Evolutionary conservation across 345 rosid genomes (phyloP).

Genomic region (Heritiera littoralis): DNA sequence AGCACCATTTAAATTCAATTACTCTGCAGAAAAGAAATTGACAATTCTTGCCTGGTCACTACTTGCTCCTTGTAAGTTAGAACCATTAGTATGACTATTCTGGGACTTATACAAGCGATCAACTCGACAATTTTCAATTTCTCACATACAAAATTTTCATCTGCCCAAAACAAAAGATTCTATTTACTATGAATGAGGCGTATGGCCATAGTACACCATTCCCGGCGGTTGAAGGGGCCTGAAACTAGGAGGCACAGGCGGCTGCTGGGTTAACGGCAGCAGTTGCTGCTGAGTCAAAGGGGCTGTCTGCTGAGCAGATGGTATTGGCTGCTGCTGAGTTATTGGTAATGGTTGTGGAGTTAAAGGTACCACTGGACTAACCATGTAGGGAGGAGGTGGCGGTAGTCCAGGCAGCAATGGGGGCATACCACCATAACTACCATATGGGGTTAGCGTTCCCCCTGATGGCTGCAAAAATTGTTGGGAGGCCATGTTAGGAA

Average conservation of each 20-base stretch:
- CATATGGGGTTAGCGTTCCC: constrained; percentile 46
- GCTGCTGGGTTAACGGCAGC: constrained; percentile 4
- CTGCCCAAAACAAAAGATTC: constrained; percentile 23
- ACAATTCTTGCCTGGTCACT: background rate
- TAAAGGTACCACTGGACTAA: constrained; percentile 52
- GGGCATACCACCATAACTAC: constrained; percentile 58
- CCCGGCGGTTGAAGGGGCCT: constrained; percentile 74
- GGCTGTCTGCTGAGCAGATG: constrained; percentile 31
- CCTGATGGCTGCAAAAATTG: constrained; percentile 64
- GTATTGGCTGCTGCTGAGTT: constrained; percentile 45
- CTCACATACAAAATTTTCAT: constrained; percentile 16
- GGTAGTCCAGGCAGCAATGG: constrained; percentile 63
- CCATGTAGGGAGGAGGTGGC: constrained; percentile 47
- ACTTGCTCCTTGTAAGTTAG: constrained; percentile 1
- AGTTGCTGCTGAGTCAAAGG: constrained; percentile 39
- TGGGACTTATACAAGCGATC: constrained; percentile 7
- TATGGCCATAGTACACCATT: constrained; percentile 60
- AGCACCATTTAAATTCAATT: background rate
- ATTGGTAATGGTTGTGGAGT: constrained; percentile 41
- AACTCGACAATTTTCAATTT: constrained; percentile 11
- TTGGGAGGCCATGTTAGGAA: constrained; percentile 52
- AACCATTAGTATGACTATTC: background rate
- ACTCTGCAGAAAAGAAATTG: background rate
- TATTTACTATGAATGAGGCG: constrained; percentile 55
- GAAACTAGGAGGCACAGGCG: constrained; percentile 53